Percentiles rank a stretch among this genome's conserved stretches.
These are phyloP conservation scores for Blastobotrys elegans DNA, from an alignment of 1,139 yeast species.

Conservation along the genomic window DNA sequence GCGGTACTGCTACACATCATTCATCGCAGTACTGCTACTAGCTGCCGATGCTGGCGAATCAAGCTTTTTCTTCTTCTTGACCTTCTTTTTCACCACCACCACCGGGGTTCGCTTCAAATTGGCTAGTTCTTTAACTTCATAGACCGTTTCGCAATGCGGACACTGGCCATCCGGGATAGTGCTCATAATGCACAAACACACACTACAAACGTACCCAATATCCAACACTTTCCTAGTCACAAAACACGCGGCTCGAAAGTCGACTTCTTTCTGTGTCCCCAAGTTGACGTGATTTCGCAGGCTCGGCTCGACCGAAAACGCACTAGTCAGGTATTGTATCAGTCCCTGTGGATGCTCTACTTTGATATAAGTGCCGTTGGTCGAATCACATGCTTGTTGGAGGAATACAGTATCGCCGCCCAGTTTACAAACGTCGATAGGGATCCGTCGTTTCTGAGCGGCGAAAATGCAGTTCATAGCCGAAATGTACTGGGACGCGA, in stretches of 20 bases:
- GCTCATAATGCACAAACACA: conserved; percentile 68
- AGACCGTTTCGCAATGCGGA: conserved; percentile 64
- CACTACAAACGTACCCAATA: conserved; percentile 91
- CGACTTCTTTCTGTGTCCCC: conserved; percentile 83
- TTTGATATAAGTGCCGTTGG: conserved; percentile 79
- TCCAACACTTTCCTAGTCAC: conserved; percentile 85
- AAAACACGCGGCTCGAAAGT: conserved; percentile 92
- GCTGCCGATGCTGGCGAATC: conserved; percentile 13
- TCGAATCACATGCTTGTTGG: conserved; percentile 95
- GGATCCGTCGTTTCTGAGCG: conserved; percentile 79
- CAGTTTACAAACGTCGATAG: conserved; percentile 85
- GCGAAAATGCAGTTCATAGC: conserved; percentile 96
- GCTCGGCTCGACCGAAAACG: conserved; percentile 79
- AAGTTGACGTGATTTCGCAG: conserved; percentile 67
- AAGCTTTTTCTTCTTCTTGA: conserved; percentile 35
- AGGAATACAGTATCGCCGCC: conserved; percentile 75
- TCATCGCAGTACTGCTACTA: too few relatives aligned
- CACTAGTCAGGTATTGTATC: conserved; percentile 59
- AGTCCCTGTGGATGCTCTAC: conserved; percentile 73
- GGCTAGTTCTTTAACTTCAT: conserved; percentile 55
- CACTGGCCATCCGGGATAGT: conserved; percentile 51
- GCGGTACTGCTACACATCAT: too few relatives aligned
- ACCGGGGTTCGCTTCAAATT: conserved; percentile 52
- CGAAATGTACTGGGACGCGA: conserved; percentile 79
- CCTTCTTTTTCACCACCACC: conserved; percentile 41